Conservation (phyloP, 495 filamentous ascomycete species). For the Lepidopterella palustris region DNA sequence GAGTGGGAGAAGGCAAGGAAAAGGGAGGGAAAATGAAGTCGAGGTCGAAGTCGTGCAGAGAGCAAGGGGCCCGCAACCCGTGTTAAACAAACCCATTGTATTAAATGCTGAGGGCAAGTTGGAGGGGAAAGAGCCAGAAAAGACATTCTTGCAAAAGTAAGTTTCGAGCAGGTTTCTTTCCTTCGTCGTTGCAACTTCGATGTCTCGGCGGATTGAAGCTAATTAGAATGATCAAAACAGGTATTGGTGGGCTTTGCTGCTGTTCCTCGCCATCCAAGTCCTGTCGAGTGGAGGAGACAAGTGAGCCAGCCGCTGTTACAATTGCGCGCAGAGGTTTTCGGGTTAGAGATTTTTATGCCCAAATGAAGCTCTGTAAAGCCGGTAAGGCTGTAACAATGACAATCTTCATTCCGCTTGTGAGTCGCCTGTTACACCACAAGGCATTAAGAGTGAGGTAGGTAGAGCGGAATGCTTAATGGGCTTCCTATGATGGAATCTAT, state of each 20-base stretch:
- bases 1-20: constrained; percentile 7
- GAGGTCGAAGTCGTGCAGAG: constrained; percentile 40
- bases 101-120: constrained; percentile 55
- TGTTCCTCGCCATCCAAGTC: constrained; percentile 35
- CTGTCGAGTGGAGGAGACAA: constrained; percentile 30
- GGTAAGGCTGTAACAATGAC: too few species aligned
- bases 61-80: constrained; percentile 47
- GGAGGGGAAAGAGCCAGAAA: constrained; percentile 49
- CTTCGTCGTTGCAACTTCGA: background rate
- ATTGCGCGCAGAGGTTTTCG: too few species aligned
- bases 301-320: too few species aligned
- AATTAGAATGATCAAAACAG: constrained; percentile 29
- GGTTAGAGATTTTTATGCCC: too few species aligned
- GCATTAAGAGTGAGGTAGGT: too few species aligned
- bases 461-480: too few species aligned
- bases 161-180: constrained; percentile 30
- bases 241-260: constrained; percentile 45
- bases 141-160: constrained; percentile 66
- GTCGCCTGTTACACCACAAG: too few species aligned
- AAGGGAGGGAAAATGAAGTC: constrained; percentile 40
- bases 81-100: constrained; percentile 60
- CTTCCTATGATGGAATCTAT: too few species aligned
- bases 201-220: constrained; percentile 9
- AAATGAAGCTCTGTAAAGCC: too few species aligned
- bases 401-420: too few species aligned